Evolutionary conservation across 2,329 filamentous ascomycete genomes (phyloP).

Genomic region (Nigrograna mackinnonii): DNA sequence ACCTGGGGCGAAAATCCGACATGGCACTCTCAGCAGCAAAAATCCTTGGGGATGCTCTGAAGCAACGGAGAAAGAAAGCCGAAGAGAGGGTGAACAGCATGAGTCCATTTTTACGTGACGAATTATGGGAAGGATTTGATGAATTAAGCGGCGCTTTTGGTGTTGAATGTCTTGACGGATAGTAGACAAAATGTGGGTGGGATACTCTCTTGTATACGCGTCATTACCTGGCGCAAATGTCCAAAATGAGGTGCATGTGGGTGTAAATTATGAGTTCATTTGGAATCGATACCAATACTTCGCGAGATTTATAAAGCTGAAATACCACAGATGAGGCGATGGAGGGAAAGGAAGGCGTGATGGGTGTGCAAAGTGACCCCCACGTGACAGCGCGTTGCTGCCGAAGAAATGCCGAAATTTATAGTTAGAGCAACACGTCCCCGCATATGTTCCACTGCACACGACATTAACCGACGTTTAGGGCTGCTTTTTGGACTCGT

Average conservation of each 20-base stretch:
- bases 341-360: conserved; percentile 1
- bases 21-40: conserved; percentile 49
- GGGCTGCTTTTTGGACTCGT: too few species aligned
- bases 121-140: conserved; percentile 30
- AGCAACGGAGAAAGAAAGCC: conserved; percentile 23
- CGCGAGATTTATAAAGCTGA: too few species aligned
- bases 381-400: conserved; percentile 2
- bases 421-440: not conserved
- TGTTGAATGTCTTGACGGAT: conserved; percentile 19
- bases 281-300: too few species aligned
- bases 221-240: too few species aligned
- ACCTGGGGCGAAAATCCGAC: conserved; percentile 60
- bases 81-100: conserved; percentile 26
- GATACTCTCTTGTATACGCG: too few species aligned
- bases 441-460: too few species aligned
- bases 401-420: not conserved
- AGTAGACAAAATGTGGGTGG: not conserved
- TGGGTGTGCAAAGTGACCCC: not conserved
- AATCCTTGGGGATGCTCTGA: conserved; percentile 39
- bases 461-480: too few species aligned
- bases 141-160: conserved; percentile 19
- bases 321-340: conserved; percentile 1
- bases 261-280: not conserved
- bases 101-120: conserved; percentile 23
- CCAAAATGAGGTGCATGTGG: too few species aligned